Evolutionary conservation across 2,329 filamentous ascomycete genomes (phyloP), one percentile per base, ranked within the genome.

Genomic region (Pseudocercospora pini-densiflorae): DNA sequence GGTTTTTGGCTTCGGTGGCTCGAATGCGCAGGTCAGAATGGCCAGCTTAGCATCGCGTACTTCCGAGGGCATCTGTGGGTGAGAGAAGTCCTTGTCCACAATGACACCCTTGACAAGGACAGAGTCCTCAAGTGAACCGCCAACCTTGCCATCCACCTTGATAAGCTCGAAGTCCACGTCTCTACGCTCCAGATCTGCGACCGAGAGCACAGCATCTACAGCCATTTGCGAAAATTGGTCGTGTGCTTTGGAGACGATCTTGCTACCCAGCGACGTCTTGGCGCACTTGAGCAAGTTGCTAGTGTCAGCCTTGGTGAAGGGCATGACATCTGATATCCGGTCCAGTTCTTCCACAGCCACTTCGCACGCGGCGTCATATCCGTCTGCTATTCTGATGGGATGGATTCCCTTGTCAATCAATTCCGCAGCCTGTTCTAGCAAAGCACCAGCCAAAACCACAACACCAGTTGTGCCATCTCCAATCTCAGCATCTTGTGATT

Each of bases 331-430:
- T 74, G 93, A 94, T 79, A 99, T 97, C 76, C 88, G 89, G 81
- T 99, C 95, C 60, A 99, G 86, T 83, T 97, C 92, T 31, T 90
- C 89, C 63, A 98, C 92, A 51, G 95, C 95, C 74, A 98, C 94
- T 80, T 99, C 96, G 79, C 96, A 99, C 64, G 95, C 95, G 77
- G 97, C 90, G 79, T 99, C 95, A 82, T 97, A 99, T 61, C 95
- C 95, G 81, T 99, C 95, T 71, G 96, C 96, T 82, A 99, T 98
- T 74, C 96, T 88, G 79, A 99, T 99, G 68, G 95, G 95, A 83
- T 99, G 95, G 76, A 99, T 99, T 78, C 95, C 96, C 88, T 99
- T 99, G 87, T 99, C 96, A 80, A 99, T 98, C 74, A 99, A 88
- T 79, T 97, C 95, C 70, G 94, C 93, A 19, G 95, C 95, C 83